Evolutionary conservation across 31 red algal genomes (phyloP).

Genomic region (Asparagopsis taxiformis): DNA sequence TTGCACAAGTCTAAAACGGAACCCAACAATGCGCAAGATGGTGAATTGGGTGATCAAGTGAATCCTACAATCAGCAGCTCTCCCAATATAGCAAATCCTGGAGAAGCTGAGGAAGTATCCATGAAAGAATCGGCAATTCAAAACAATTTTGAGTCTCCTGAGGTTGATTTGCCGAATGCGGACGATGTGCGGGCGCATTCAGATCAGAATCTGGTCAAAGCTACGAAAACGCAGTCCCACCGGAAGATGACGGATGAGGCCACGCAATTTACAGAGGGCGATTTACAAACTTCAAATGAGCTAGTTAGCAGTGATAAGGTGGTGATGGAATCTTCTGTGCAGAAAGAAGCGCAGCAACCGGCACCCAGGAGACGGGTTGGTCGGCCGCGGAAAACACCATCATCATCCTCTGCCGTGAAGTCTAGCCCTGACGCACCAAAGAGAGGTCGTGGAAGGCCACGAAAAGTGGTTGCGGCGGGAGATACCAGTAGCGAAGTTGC

Average conservation of each 20-base stretch:
- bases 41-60: neutral
- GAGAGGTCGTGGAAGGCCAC: conserved; percentile 21
- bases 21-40: neutral
- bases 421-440: neutral
- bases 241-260: neutral
- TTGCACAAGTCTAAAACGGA: neutral
- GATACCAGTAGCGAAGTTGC: neutral
- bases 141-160: neutral
- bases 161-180: neutral
- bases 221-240: neutral
- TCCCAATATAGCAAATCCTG: neutral
- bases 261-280: neutral
- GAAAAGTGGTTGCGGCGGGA: neutral
- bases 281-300: neutral
- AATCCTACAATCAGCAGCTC: neutral
- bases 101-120: neutral
- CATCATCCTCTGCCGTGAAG: neutral
- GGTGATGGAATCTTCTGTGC: neutral
- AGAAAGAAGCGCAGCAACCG: neutral
- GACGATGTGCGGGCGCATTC: neutral
- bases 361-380: conserved; percentile 10
- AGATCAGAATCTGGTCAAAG: neutral
- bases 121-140: neutral
- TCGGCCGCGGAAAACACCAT: conserved; percentile 27
- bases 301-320: neutral